A percentile compares a stretch with the other conserved stretches of the same genome.
Evolutionary conservation across 2,329 filamentous ascomycete genomes (phyloP).

Genomic region (Pleoardoris graminearum): DNA sequence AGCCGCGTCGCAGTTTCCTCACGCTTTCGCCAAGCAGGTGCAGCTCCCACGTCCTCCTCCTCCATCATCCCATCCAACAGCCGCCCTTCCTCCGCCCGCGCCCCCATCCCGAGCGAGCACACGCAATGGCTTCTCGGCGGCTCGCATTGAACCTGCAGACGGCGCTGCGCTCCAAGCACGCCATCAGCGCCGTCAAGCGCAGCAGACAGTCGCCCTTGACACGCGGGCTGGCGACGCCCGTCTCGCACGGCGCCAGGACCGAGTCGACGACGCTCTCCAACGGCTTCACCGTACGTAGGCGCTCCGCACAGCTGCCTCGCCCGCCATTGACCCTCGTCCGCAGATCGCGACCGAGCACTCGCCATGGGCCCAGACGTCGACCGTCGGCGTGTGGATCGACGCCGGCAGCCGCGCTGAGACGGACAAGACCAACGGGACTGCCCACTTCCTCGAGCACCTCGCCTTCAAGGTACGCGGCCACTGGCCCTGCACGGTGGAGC

Average conservation of each 20-base stretch:
- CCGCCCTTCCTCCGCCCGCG: no score
- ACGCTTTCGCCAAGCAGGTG: conserved; percentile 28
- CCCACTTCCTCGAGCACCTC: conserved; percentile 99
- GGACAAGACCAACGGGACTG: conserved; percentile 97
- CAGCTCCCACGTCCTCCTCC: conserved; percentile 31
- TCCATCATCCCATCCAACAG: conserved; percentile 32
- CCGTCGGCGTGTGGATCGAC: conserved; percentile 99
- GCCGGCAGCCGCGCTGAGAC: conserved; percentile 98
- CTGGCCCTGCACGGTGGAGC: conserved; percentile 8
- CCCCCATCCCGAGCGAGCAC: conserved; percentile 32
- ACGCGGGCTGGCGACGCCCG: conserved; percentile 88
- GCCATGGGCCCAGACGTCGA: conserved; percentile 96
- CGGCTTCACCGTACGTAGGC: conserved; percentile 80
- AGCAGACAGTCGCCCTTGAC: conserved; percentile 64
- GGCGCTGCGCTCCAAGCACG: conserved; percentile 84
- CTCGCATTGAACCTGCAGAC: conserved; percentile 92
- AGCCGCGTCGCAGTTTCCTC: conserved; percentile 20
- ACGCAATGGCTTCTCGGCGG: conserved; percentile 90
- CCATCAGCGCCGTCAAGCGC: conserved; percentile 70
- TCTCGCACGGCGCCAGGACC: conserved; percentile 74
- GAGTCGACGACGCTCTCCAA: conserved; percentile 96
- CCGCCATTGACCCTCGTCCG: conserved; percentile 39
- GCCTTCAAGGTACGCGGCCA: conserved; percentile 84
- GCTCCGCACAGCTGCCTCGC: conserved; percentile 16
- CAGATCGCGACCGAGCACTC: conserved; percentile 98